Conservation (phyloP, 352 stramenopile species). For the Pythium phragmitis region DNA sequence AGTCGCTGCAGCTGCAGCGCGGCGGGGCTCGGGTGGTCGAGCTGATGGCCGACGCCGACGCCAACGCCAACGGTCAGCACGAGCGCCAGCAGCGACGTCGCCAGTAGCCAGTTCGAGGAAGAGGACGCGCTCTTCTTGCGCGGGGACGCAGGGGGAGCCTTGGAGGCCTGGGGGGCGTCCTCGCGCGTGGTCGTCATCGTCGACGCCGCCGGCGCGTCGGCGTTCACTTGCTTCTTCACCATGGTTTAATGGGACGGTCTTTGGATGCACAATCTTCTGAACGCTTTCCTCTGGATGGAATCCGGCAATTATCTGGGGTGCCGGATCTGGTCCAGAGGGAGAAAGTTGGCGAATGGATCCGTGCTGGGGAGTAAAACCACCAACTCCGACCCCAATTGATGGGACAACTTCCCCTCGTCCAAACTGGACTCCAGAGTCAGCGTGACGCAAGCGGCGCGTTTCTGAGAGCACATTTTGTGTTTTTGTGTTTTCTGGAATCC, state of each 20-base stretch:
- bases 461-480: conserved; percentile 15
- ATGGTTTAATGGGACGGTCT: conserved; percentile 5
- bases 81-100: conserved; percentile 20
- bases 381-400: conserved; percentile 1
- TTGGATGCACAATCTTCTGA: neutral
- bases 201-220: conserved; percentile 12
- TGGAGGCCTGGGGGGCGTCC: neutral
- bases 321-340: conserved; percentile 15
- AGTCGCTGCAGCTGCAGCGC: conserved; percentile 20
- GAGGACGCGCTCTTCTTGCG: conserved; percentile 1
- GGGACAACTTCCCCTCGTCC: too few relatives aligned
- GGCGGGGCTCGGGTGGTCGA: conserved; percentile 20
- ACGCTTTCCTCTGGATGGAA: conserved; percentile 1
- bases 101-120: conserved; percentile 3
- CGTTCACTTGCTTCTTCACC: conserved; percentile 22
- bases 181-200: conserved; percentile 10
- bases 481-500: neutral
- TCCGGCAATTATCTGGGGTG: neutral
- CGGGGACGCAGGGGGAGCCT: neutral
- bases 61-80: conserved; percentile 20
- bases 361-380: neutral
- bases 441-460: conserved; percentile 24
- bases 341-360: conserved; percentile 17
- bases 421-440: neutral
- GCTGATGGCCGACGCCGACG: conserved; percentile 26